Percentiles rank a stretch among this genome's conserved stretches.
Conservation (phyloP, 2,329 filamentous ascomycete species). For the Peltaster fructicola region DNA sequence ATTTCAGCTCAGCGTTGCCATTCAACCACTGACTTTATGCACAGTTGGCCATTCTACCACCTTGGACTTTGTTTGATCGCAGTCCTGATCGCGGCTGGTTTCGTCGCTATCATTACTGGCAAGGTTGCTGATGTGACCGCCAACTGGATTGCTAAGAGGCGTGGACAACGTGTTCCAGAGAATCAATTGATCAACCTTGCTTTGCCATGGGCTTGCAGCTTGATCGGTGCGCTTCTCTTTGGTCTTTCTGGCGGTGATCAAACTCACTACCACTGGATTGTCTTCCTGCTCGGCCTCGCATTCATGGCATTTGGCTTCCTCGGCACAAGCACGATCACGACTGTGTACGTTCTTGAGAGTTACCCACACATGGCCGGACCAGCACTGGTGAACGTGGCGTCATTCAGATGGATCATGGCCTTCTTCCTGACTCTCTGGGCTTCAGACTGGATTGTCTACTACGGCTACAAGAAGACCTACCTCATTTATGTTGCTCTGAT, state of each 20-base stretch:
- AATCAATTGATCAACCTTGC: constrained; percentile 6
- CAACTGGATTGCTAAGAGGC: constrained; percentile 5
- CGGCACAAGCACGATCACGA: constrained; percentile 7
- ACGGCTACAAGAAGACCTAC: constrained; percentile 7
- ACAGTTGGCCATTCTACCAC: constrained; percentile 5
- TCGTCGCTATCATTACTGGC: too few relatives aligned
- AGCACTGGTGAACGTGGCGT: constrained; percentile 9
- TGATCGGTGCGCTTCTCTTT: constrained; percentile 7
- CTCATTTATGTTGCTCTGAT: constrained; percentile 8
- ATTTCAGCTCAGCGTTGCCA: too few relatives aligned
- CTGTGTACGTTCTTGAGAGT: constrained; percentile 9
- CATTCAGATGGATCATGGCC: constrained; percentile 8
- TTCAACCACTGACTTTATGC: too few relatives aligned
- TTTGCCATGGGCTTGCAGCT: constrained; percentile 6
- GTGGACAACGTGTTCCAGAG: constrained; percentile 7
- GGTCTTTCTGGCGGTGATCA: constrained; percentile 5
- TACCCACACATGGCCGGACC: constrained; percentile 10
- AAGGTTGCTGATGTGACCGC: too few relatives aligned
- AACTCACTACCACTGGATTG: constrained; percentile 5
- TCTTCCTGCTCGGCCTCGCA: constrained; percentile 6
- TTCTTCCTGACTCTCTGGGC: constrained; percentile 8
- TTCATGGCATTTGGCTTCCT: constrained; percentile 8
- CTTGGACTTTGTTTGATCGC: constrained; percentile 6
- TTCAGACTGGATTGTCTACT: constrained; percentile 6
- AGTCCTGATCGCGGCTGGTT: constrained; percentile 5